Percentiles rank a stretch among this genome's conserved stretches.
Conservation (phyloP, 2,329 filamentous ascomycete genomes). For the Sporothrix phasma region DNA sequence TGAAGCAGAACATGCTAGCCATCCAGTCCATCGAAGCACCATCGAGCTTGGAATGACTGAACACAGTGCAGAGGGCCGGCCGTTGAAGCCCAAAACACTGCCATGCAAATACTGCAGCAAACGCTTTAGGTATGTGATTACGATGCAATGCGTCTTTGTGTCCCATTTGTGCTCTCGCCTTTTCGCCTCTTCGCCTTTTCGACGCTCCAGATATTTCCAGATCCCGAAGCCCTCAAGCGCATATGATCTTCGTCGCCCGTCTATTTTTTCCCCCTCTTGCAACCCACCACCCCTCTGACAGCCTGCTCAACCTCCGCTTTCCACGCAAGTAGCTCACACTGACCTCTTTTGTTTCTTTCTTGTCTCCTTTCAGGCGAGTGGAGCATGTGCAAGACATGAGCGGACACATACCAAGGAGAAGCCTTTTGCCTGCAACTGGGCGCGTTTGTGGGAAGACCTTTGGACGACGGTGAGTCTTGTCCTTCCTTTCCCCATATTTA, state of each 20-base stretch:
- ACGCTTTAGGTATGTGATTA: conserved; percentile 49
- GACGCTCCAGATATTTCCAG: neutral
- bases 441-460: conserved; percentile 53
- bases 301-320: conserved; percentile 21
- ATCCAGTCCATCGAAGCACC: conserved; percentile 43
- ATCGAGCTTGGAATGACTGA: conserved; percentile 30
- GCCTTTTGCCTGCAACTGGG: conserved; percentile 50
- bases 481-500: neutral
- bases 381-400: conserved; percentile 56
- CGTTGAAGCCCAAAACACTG: conserved; percentile 51
- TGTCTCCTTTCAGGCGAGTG: conserved; percentile 40
- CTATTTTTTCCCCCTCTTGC: conserved; percentile 15
- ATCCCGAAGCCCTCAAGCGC: neutral
- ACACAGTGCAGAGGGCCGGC: conserved; percentile 42
- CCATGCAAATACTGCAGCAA: conserved; percentile 56
- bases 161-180: neutral
- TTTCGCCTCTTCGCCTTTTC: neutral
- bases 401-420: conserved; percentile 57
- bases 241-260: neutral
- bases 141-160: neutral
- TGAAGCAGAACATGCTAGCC: conserved; percentile 35
- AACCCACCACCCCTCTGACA: neutral
- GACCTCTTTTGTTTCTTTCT: conserved; percentile 23
- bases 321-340: conserved; percentile 32
- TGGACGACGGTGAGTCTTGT: conserved; percentile 45